phyloP scores from a whole-genome alignment of 2,329 filamentous ascomycete species.

The Talaromyces sp. region DNA sequence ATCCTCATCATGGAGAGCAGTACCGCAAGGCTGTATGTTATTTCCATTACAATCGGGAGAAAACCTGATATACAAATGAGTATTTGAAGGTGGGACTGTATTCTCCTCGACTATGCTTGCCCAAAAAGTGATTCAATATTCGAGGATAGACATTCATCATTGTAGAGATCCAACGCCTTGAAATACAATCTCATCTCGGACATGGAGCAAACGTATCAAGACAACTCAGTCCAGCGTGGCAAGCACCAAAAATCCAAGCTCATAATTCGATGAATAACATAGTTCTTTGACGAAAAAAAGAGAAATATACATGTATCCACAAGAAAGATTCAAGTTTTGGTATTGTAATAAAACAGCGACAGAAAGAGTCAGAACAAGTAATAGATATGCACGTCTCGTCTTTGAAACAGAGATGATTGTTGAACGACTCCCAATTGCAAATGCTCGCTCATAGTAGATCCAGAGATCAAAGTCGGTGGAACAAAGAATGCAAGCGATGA shows the following conservation, averaged over 20 bases:
- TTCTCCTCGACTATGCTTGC: background rate
- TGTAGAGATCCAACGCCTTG: background rate
- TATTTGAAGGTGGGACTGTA: background rate
- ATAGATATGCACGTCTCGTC: conserved; percentile 6
- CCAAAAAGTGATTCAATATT: background rate
- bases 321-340: background rate
- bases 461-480: conserved; percentile 9
- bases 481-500: conserved; percentile 11
- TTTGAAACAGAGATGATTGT: background rate
- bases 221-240: background rate
- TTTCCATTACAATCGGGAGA: background rate
- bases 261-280: background rate
- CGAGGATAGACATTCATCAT: background rate
- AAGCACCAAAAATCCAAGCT: background rate
- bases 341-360: conserved; percentile 9
- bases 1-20: no score
- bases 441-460: conserved; percentile 19
- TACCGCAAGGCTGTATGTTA: no score
- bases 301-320: conserved; percentile 13
- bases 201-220: background rate
- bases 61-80: background rate
- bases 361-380: conserved; percentile 7
- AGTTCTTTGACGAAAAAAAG: background rate
- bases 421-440: conserved; percentile 17
- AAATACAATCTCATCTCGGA: background rate